Percentiles rank a stretch among this genome's conserved stretches.
phyloP scores from a whole-genome alignment of 495 filamentous ascomycete genomes.

The Monascus purpureus region DNA sequence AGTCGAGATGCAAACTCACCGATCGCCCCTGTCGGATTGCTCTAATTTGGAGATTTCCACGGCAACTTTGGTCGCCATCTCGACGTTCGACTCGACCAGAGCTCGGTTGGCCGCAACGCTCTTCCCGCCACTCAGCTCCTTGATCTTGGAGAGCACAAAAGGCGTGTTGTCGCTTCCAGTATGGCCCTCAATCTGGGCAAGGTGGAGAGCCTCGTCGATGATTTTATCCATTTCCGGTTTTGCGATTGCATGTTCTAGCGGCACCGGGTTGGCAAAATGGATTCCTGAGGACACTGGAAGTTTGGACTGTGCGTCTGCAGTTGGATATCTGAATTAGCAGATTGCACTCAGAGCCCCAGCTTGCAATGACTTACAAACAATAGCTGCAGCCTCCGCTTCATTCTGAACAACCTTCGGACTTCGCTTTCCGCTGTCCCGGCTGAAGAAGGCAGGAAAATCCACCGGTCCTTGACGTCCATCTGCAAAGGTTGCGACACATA shows the following conservation, averaged over 20 bases:
- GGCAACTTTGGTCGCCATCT: slow-evolving; percentile 64
- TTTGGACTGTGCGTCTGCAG: slow-evolving; percentile 44
- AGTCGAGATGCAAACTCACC: slow-evolving; percentile 20
- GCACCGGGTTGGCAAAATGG: slow-evolving; percentile 80
- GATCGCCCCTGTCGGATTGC: slow-evolving; percentile 17
- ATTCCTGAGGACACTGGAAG: slow-evolving; percentile 60
- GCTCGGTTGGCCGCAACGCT: slow-evolving; percentile 65
- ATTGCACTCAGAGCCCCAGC: neutral
- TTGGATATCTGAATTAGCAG: neutral
- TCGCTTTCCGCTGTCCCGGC: slow-evolving; percentile 63
- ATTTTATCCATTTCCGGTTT: slow-evolving; percentile 56
- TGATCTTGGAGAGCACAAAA: slow-evolving; percentile 70
- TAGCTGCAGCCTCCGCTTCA: slow-evolving; percentile 71
- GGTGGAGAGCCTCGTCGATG: slow-evolving; percentile 58
- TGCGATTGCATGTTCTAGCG: slow-evolving; percentile 53
- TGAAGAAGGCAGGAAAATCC: slow-evolving; percentile 85
- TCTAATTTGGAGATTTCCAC: slow-evolving; percentile 57
- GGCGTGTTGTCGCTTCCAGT: slow-evolving; percentile 76
- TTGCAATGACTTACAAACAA: slow-evolving; percentile 47
- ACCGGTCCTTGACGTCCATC: slow-evolving; percentile 54
- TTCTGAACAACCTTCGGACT: slow-evolving; percentile 62
- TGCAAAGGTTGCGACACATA: slow-evolving; percentile 74
- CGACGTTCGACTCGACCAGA: slow-evolving; percentile 68
- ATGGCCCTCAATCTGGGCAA: slow-evolving; percentile 55
- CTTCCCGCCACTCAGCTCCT: slow-evolving; percentile 57